Evolutionary conservation across 176 grass and related monocot genomes (phyloP).

Genomic region (Typha latifolia): DNA sequence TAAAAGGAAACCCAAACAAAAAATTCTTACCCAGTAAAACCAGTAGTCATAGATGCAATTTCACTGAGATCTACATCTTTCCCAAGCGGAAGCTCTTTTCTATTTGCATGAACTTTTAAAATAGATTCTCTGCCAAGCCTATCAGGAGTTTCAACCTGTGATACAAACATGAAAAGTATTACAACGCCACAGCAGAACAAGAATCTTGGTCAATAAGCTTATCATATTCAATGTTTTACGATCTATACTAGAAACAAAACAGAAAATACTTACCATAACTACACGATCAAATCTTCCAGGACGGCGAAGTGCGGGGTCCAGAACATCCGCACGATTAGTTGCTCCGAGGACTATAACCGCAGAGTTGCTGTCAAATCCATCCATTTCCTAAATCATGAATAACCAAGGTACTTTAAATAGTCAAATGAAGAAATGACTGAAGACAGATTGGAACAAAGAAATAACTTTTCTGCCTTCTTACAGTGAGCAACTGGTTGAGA

Average conservation of each 20-base stretch:
- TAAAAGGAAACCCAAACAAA: slow-evolving; percentile 14
- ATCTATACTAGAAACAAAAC: neutral
- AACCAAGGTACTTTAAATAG: neutral
- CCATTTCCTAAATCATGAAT: slow-evolving; percentile 69
- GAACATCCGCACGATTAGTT: slow-evolving; percentile 91
- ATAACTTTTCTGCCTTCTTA: slow-evolving; percentile 18
- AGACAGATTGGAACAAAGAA: neutral
- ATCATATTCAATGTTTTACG: neutral
- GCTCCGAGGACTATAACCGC: slow-evolving; percentile 97
- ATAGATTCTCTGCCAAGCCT: slow-evolving; percentile 87
- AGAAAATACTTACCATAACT: slow-evolving; percentile 54
- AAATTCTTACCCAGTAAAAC: slow-evolving; percentile 81
- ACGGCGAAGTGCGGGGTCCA: slow-evolving; percentile 90
- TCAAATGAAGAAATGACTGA: neutral
- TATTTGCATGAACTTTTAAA: slow-evolving; percentile 79
- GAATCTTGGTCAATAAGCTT: neutral
- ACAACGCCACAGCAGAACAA: slow-evolving; percentile 10
- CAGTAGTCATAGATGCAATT: slow-evolving; percentile 98
- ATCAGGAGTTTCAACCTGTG: slow-evolving; percentile 92
- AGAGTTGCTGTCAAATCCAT: slow-evolving; percentile 97
- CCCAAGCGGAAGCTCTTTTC: slow-evolving; percentile 85
- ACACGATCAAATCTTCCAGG: slow-evolving; percentile 99
- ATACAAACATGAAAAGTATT: slow-evolving; percentile 17
- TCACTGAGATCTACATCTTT: slow-evolving; percentile 80
- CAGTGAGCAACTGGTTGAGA: slow-evolving; percentile 93